A percentile compares a stretch with the other conserved stretches of the same genome.
These are phyloP conservation scores for Lumnitzera littorea DNA, from an alignment of 345 rosid genomes.

Conservation along the genomic window DNA sequence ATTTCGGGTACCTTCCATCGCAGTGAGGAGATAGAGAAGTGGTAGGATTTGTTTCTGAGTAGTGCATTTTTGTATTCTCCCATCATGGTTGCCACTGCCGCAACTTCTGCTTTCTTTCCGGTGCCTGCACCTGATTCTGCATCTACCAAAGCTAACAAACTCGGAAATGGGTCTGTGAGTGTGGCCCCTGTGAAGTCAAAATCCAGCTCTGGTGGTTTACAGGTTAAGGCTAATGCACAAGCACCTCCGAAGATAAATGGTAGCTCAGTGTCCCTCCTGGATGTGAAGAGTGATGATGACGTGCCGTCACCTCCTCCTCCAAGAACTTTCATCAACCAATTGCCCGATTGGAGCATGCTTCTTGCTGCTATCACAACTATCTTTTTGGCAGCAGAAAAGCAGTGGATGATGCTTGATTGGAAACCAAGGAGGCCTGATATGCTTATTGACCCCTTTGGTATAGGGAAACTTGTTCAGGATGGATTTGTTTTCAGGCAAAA, in stretches of 20 bases:
- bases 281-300: constrained; percentile 43
- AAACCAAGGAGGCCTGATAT: constrained; percentile 83
- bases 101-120: constrained; percentile 64
- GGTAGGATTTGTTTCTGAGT: not conserved
- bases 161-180: constrained; percentile 33
- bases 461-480: constrained; percentile 89
- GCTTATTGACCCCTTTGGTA: constrained; percentile 74
- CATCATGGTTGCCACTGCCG: constrained; percentile 73
- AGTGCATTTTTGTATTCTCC: not conserved
- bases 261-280: constrained; percentile 40
- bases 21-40: not conserved
- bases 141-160: constrained; percentile 36
- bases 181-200: constrained; percentile 38
- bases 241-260: constrained; percentile 90
- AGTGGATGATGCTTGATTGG: constrained; percentile 99
- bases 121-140: constrained; percentile 46
- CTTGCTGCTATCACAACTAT: constrained; percentile 96
- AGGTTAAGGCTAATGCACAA: constrained; percentile 82
- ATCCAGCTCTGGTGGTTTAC: constrained; percentile 47
- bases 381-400: constrained; percentile 98
- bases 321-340: constrained; percentile 81
- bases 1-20: not conserved
- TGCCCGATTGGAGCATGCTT: constrained; percentile 99
- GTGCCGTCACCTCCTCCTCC: constrained; percentile 56
- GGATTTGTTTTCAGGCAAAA: constrained; percentile 80